phyloP scores from a whole-genome alignment of 257 asterid species.

The Rubia yunnanensis region DNA sequence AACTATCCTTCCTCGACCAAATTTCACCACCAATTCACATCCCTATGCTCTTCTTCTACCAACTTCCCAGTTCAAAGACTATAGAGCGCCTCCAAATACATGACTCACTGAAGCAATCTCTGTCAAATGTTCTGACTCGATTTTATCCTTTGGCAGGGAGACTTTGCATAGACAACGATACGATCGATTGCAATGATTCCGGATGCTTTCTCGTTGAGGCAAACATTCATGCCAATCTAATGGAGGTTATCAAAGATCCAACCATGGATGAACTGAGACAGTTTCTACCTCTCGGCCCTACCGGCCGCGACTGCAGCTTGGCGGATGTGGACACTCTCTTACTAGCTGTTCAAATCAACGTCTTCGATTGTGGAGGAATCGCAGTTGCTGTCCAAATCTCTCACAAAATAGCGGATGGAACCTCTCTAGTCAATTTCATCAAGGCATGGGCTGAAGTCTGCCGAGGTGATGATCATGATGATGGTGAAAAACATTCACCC shows the following conservation, averaged over 20 bases:
- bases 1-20: too few relatives aligned
- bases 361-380: conserved; percentile 30
- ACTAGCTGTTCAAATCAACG: conserved; percentile 26
- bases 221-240: too few relatives aligned
- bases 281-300: neutral
- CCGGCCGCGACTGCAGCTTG: neutral
- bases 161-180: conserved; percentile 1
- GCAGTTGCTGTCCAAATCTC: conserved; percentile 26
- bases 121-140: conserved; percentile 19
- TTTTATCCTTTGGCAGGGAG: conserved; percentile 38
- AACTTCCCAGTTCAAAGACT: neutral
- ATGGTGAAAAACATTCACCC: neutral
- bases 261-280: neutral
- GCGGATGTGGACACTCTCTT: neutral
- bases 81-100: neutral
- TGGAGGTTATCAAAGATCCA: too few relatives aligned
- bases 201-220: conserved; percentile 29
- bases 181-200: conserved; percentile 30
- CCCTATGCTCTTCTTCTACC: conserved; percentile 31
- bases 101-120: conserved; percentile 22
- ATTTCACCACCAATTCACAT: conserved; percentile 23
- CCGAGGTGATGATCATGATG: neutral
- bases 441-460: conserved; percentile 29
- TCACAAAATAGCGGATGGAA: conserved; percentile 28
- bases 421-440: conserved; percentile 24